Base-by-base conservation (phyloP, 2,329 filamentous ascomycete species). In the Dothideomycetidae sp. region DNA sequence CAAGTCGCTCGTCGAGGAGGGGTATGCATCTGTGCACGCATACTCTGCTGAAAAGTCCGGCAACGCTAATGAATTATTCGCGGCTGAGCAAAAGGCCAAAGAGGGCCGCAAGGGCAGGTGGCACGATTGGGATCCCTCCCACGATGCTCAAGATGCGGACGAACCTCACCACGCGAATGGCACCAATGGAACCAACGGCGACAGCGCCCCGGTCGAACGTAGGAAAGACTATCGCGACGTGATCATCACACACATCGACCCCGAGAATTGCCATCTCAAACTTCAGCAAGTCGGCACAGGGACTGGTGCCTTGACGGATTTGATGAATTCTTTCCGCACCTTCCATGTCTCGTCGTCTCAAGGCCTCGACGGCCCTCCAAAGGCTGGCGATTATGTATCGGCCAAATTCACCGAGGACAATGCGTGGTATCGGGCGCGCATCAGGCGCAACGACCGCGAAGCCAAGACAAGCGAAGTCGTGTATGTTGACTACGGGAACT, bases 401-500 rank as follows among this genome's bases (percentile, higher is more conserved):
- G 88, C 88, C 51, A 81, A 82, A 56, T 98, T 96, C 66, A 80
- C 77, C 5, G 78, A 77, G 36, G 90, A 98, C 54, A 75, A 78
- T 42, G 76, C 90, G 49, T 98, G 88, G 88, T 98, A 98, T 66
- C 82, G 90, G 44, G 90, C 82, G 19, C 80, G 78, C 44, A 75
- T 98, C 44, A 79, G 86, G 44, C 77, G 86, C 55, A 94, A 96
- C 60, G 90, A 98, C 63, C 84, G 90, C 44, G 72, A 86, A 5
- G 78, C 78, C 52, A 84, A 90, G 70, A 75, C 81, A 50, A 79
- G 85, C 15, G 90, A 98, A 59, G 79, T 98, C 16, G 64, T 92
- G 31, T 98, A 93, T 61, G 75, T 98, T 44, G 90, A 98, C 64
- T 98, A 92, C 59, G 90, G 90, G 50, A 98, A 98, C 69, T 79